phyloP scores from a whole-genome alignment of 106 monocot genomes.

The Dactylorhiza incarnata region DNA sequence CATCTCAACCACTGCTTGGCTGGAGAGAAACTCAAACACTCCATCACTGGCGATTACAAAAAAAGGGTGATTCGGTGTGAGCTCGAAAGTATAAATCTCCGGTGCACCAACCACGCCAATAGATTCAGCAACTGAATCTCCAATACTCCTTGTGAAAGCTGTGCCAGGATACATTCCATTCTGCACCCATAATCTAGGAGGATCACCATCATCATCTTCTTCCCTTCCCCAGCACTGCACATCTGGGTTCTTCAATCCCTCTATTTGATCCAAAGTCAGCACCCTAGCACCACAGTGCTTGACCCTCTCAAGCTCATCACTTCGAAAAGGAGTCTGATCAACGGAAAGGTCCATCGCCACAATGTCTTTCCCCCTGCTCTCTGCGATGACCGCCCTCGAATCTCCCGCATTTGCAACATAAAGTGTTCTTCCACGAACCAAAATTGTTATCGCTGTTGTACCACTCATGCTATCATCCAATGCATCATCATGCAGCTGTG shows the following conservation, averaged over 20 bases:
- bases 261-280: conserved; percentile 89
- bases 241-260: conserved; percentile 86
- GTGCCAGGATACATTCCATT: conserved; percentile 97
- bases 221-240: conserved; percentile 86
- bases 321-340: conserved; percentile 90
- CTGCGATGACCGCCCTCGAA: conserved; percentile 92
- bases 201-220: conserved; percentile 91
- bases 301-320: conserved; percentile 88
- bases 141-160: conserved; percentile 91
- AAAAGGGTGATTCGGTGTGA: conserved; percentile 66
- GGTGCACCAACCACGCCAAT: conserved; percentile 86
- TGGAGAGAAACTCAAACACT: conserved; percentile 94
- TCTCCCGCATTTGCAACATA: conserved; percentile 90
- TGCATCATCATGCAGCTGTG: conserved; percentile 64
- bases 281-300: conserved; percentile 93
- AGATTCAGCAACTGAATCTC: conserved; percentile 92
- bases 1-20: conserved; percentile 92
- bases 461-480: conserved; percentile 97
- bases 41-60: conserved; percentile 98
- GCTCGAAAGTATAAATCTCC: conserved; percentile 74
- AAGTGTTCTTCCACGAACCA: conserved; percentile 73
- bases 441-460: conserved; percentile 78
- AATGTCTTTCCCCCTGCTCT: conserved; percentile 52
- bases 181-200: conserved; percentile 93
- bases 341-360: conserved; percentile 79